Evolutionary conservation across 2,329 filamentous ascomycete genomes (phyloP).

Genomic region (Colletotrichum zoysiae): DNA sequence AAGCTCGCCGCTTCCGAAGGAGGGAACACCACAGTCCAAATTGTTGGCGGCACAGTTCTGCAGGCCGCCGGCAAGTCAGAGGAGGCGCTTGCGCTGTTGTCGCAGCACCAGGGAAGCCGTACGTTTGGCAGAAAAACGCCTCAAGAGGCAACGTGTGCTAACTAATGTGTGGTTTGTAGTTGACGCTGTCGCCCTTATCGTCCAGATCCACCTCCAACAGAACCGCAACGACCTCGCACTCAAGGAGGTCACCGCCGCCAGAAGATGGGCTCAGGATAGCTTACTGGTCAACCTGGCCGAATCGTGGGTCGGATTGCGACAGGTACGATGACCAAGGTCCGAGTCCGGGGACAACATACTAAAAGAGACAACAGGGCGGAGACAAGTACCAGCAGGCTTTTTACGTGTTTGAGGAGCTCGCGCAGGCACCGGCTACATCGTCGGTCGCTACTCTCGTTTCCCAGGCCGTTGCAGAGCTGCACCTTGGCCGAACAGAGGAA

Average conservation of each 20-base stretch:
- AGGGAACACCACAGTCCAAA: constrained; percentile 85
- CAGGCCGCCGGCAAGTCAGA: constrained; percentile 86
- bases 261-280: constrained; percentile 95
- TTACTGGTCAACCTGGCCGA: constrained; percentile 94
- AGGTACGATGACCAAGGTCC: constrained; percentile 66
- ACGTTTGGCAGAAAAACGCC: constrained; percentile 53
- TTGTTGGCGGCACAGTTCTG: constrained; percentile 84
- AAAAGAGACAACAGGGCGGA: constrained; percentile 74
- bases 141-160: constrained; percentile 8
- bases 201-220: constrained; percentile 92
- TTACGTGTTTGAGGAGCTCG: constrained; percentile 97
- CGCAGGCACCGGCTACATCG: constrained; percentile 85
- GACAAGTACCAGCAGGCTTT: constrained; percentile 97
- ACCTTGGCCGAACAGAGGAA: constrained; percentile 89
- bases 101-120: constrained; percentile 89
- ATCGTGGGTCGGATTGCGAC: constrained; percentile 90
- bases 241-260: constrained; percentile 88
- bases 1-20: constrained; percentile 74
- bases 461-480: constrained; percentile 91
- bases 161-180: constrained; percentile 56
- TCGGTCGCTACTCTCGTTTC: constrained; percentile 82
- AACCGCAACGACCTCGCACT: constrained; percentile 91
- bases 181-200: constrained; percentile 85
- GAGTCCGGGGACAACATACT: constrained; percentile 42
- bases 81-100: constrained; percentile 83